Base-by-base conservation (phyloP, 345 rosid genomes). In the Kernera saxatilis region DNA sequence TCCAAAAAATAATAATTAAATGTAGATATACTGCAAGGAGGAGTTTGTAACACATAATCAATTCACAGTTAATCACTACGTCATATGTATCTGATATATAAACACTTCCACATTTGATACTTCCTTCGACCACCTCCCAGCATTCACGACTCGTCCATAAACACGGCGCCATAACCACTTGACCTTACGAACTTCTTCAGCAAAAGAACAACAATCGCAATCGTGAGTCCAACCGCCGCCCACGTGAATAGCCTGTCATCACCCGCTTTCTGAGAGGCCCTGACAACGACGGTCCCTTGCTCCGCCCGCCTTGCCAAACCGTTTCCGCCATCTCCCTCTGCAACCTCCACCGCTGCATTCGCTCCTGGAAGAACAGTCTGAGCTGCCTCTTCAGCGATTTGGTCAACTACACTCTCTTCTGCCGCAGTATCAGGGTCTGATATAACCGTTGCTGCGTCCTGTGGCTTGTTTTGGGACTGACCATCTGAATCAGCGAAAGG, bases 211-310 rank as follows among this genome's bases (percentile, higher is more conserved):
- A 89, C 53, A 61, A 91, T 94, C 2, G 99, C 98, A 23, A 94
- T 60, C 17, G 93, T 83, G 25, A 94, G 93, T 70, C 95, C 99
- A 32, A 94, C 85, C 1, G 91, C 96, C 9, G 97, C 98, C 97
- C 81, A 84, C 2, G 96, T 88, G 78, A 91, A 87, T 76, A 94
- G 27, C 45, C 93, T 84, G 57, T 91, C 99, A 67, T 88, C 98
- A 64, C 84, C 85, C 14, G 85, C 86, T 67, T 53, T 88, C 44
- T 53, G 74, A 60, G 74, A 70, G 2, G 51, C 37, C 57, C 70
- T 53, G 44, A 30, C 73, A 72, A 18, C 68, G 35, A 40, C 37
- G 4, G 51, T 21, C 25, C 0, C 45, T n/a, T 30, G 62, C 45
- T 67, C 62, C 55, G 8, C 45, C 32, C 0, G 37, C 73, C 46